These are phyloP conservation scores for Amanita molliuscula DNA, from an alignment of 768 basidiomycete species.

Conservation along the genomic window DNA sequence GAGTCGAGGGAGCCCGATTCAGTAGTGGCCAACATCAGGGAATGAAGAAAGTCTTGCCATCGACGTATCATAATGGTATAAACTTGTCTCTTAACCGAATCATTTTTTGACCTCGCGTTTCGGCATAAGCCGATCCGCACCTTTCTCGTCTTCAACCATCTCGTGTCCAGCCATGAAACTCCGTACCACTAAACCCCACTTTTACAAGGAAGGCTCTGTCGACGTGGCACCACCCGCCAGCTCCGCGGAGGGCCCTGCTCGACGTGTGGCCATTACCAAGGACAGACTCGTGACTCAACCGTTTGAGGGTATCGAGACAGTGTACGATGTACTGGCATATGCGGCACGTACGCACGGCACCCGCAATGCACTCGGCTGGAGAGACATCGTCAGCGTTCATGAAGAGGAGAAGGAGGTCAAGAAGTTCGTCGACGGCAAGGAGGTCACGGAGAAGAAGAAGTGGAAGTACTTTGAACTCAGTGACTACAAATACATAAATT, in stretches of 20 bases:
- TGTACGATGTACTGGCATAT: conserved; percentile 71
- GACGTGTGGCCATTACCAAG: conserved; percentile 44
- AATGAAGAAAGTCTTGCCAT: too few relatives aligned
- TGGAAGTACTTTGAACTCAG: conserved; percentile 95
- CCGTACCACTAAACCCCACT: conserved; percentile 26
- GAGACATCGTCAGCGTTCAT: conserved; percentile 59
- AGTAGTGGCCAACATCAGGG: too few relatives aligned
- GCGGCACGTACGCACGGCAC: conserved; percentile 65
- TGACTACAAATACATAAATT: conserved; percentile 78
- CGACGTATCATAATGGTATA: too few relatives aligned
- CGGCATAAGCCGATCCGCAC: neutral
- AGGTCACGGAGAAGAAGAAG: conserved; percentile 79
- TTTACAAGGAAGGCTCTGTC: conserved; percentile 55
- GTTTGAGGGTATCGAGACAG: conserved; percentile 67
- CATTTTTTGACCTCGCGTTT: too few relatives aligned
- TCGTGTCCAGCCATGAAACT: conserved; percentile 19
- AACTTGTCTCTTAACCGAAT: too few relatives aligned
- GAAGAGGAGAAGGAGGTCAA: conserved; percentile 87
- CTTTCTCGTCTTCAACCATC: conserved; percentile 12
- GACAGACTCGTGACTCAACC: conserved; percentile 55
- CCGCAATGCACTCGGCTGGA: conserved; percentile 70
- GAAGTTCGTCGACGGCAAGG: conserved; percentile 75
- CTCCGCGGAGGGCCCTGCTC: conserved; percentile 44
- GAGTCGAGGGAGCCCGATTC: too few relatives aligned
- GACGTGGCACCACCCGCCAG: conserved; percentile 33